These are phyloP conservation scores for Sarocladiaceae sp. DNA, from an alignment of 2,329 filamentous ascomycete genomes.

Conservation along the genomic window DNA sequence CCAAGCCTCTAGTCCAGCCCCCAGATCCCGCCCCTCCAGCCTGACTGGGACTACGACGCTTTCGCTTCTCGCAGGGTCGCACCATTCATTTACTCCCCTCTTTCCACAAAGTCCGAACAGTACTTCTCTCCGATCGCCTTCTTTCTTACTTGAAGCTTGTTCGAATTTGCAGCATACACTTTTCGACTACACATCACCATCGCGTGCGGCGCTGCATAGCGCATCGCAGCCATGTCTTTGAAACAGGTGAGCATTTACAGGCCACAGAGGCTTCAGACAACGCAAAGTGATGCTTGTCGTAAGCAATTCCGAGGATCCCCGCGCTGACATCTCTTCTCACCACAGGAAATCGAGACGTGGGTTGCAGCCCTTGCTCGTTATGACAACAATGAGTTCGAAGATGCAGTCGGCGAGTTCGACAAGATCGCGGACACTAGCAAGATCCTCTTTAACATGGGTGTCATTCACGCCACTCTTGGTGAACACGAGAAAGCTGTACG, in stretches of 20 bases:
- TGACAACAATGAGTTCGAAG: conserved; percentile 96
- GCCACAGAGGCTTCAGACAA: not conserved
- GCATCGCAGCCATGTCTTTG: conserved; percentile 46
- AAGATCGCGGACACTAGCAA: conserved; percentile 92
- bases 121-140: not conserved
- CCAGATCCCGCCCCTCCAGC: conserved; percentile 1
- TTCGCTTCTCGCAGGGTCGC: not conserved
- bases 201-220: conserved; percentile 9
- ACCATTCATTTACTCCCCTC: conserved; percentile 9
- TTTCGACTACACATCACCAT: not conserved
- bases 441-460: conserved; percentile 97
- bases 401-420: conserved; percentile 78
- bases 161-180: not conserved
- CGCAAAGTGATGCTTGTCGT: not conserved
- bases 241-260: conserved; percentile 46
- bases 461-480: conserved; percentile 93
- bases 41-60: not conserved
- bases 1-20: conserved; percentile 7
- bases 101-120: not conserved
- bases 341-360: conserved; percentile 97
- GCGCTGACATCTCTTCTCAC: not conserved
- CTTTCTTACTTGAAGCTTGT: not conserved
- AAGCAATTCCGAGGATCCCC: not conserved
- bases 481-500: conserved; percentile 93
- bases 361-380: conserved; percentile 86